Evolutionary conservation across 1,139 yeast species (phyloP).

Genomic region (Saccharomyces hybrid): DNA sequence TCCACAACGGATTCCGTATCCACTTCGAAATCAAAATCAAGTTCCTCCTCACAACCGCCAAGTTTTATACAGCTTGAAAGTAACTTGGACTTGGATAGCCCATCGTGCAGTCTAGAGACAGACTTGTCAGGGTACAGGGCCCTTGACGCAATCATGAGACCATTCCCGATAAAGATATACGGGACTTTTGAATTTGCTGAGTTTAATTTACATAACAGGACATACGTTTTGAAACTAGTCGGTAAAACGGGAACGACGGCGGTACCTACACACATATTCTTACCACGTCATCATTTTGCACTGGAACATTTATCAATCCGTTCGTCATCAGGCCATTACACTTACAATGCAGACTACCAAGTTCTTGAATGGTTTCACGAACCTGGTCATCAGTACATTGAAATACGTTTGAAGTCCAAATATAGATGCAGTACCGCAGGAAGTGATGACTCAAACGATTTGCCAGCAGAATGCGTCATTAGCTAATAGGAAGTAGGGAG

Average conservation of each 20-base stretch:
- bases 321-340: slow-evolving; percentile 49
- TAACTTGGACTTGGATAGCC: background rate
- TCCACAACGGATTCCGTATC: background rate
- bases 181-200: slow-evolving; percentile 47
- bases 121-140: slow-evolving; percentile 52
- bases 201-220: slow-evolving; percentile 45
- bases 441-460: background rate
- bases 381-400: slow-evolving; percentile 33
- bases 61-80: background rate
- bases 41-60: background rate
- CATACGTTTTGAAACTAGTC: slow-evolving; percentile 43
- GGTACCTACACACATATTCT: slow-evolving; percentile 51
- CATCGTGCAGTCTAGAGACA: background rate
- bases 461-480: background rate
- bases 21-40: background rate
- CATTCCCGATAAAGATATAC: slow-evolving; percentile 53
- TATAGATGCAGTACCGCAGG: background rate
- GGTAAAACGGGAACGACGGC: slow-evolving; percentile 19
- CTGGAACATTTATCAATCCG: slow-evolving; percentile 32
- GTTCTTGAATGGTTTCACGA: slow-evolving; percentile 66
- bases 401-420: slow-evolving; percentile 8
- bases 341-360: slow-evolving; percentile 44
- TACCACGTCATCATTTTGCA: slow-evolving; percentile 68
- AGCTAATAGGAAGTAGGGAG: background rate
- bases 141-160: slow-evolving; percentile 60